A percentile compares a stretch with the other conserved stretches of the same genome.
Conservation (phyloP, 768 basidiomycete genomes). For the Pisolithus orientalis region DNA sequence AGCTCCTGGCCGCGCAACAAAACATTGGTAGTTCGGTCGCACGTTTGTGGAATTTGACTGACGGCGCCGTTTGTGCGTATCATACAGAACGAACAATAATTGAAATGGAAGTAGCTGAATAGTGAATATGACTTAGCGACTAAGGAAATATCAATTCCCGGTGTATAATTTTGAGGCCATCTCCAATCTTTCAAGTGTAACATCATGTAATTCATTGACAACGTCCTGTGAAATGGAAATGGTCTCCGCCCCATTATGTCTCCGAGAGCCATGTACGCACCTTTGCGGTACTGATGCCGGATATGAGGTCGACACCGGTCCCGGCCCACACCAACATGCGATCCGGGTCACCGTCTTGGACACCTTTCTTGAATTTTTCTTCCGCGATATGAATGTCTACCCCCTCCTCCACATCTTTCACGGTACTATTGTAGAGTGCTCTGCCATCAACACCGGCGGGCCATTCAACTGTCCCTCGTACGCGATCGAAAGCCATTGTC, state of each 20-base stretch:
- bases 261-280: constrained; percentile 20
- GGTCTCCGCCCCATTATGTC: not conserved
- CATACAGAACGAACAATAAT: not conserved
- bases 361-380: constrained; percentile 40
- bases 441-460: constrained; percentile 56
- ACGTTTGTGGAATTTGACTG: not conserved
- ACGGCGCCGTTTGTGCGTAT: not conserved
- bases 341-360: constrained; percentile 38
- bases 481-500: constrained; percentile 59
- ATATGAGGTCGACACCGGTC: constrained; percentile 54
- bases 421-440: constrained; percentile 42
- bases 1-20: too few relatives aligned
- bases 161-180: constrained; percentile 19
- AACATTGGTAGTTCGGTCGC: not conserved
- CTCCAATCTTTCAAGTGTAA: constrained; percentile 34
- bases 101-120: not conserved
- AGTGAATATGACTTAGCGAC: not conserved
- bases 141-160: constrained; percentile 9
- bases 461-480: constrained; percentile 52
- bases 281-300: constrained; percentile 34
- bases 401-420: constrained; percentile 49
- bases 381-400: constrained; percentile 37
- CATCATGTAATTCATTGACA: constrained; percentile 45
- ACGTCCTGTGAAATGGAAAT: constrained; percentile 37
- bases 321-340: constrained; percentile 66